Evolutionary conservation across 257 asterid species (phyloP), one percentile per base, ranked within the genome.

Genomic region (Solanum ossicruentum): DNA sequence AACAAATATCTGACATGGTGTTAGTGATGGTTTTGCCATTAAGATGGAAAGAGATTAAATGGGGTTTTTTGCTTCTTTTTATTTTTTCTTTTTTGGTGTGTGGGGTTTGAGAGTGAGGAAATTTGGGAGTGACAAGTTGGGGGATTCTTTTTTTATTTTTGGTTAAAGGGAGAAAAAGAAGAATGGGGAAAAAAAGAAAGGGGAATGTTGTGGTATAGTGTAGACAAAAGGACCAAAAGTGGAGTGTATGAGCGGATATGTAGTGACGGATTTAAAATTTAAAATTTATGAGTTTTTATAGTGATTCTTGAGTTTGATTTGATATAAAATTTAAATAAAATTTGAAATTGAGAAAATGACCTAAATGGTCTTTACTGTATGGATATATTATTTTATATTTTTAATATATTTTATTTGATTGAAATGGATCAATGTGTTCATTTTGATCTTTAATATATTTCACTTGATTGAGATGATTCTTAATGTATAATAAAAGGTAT

Each of bases 1-100:
- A 7, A 66, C 13, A 52, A 66, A 57, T 7, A 17, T 57, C 78
- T 77, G 47, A 32, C 83, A 66, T 66, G 73, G 79, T 75, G 85
- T 66, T 75, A 45, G 79, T 75, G 85, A 60, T 75, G 88, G 86
- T 75, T 49, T 86, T 9, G 86, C 85, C 72, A 89, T 91, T 32
- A 32, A 72, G 65, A 15, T 69, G 23, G 17, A 36, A 13, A 20
- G 8, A 16, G 26, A 26, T 9, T 77, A 23, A 51, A 85, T 82
- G 23, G 84, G 69, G 39, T 84, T 49, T 80, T 49, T 80, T 49
- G 28, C 0, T 7, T 1, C 0, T n/a, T n/a, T n/a, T n/a, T n/a
- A n/a, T 17, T 49, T 41, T 49, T 7, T 0, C 21, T 75, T 47
- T 56, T 52, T 61, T n/a, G 47, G 21, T 28, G 41, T 66, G 56